Percentiles rank a stretch among this genome's conserved stretches.
These are phyloP conservation scores for Sordariomycetes sp. DNA, from an alignment of 2,329 filamentous ascomycete species.

Conservation along the genomic window DNA sequence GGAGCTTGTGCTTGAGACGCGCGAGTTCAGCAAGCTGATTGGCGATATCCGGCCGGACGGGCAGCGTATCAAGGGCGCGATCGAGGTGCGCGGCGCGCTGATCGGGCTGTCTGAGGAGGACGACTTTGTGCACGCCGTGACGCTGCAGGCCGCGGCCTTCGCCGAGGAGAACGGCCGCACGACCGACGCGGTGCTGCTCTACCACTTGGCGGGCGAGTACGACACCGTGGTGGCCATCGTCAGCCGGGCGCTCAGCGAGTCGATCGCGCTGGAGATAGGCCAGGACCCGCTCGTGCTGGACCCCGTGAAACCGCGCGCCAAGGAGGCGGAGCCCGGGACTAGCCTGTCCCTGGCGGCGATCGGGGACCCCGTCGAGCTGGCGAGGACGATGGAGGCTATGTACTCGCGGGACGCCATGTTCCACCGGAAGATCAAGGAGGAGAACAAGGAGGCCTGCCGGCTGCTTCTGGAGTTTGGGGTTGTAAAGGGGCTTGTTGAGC, in stretches of 20 bases:
- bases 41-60: slow-evolving; percentile 87
- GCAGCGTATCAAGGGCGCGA: slow-evolving; percentile 71
- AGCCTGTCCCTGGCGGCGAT: slow-evolving; percentile 51
- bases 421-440: slow-evolving; percentile 43
- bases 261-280: slow-evolving; percentile 75
- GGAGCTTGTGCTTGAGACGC: slow-evolving; percentile 90
- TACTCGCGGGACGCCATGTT: slow-evolving; percentile 53
- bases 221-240: slow-evolving; percentile 88
- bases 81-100: slow-evolving; percentile 73
- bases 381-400: slow-evolving; percentile 51
- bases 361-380: slow-evolving; percentile 50
- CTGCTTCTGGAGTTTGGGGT: slow-evolving; percentile 50
- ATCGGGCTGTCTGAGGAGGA: slow-evolving; percentile 72
- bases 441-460: slow-evolving; percentile 45
- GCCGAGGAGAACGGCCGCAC: slow-evolving; percentile 91
- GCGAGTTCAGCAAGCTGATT: slow-evolving; percentile 87
- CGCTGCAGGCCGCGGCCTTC: slow-evolving; percentile 79
- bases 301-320: slow-evolving; percentile 58
- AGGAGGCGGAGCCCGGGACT: slow-evolving; percentile 26
- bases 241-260: slow-evolving; percentile 82
- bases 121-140: slow-evolving; percentile 86
- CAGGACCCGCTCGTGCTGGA: slow-evolving; percentile 69
- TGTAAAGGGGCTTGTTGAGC: slow-evolving; percentile 46
- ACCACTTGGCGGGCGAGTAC: slow-evolving; percentile 90
- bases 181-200: slow-evolving; percentile 87